These are phyloP conservation scores for Sporodiniella umbellata DNA, from an alignment of 371 early-diverging fungal species.

Conservation along the genomic window DNA sequence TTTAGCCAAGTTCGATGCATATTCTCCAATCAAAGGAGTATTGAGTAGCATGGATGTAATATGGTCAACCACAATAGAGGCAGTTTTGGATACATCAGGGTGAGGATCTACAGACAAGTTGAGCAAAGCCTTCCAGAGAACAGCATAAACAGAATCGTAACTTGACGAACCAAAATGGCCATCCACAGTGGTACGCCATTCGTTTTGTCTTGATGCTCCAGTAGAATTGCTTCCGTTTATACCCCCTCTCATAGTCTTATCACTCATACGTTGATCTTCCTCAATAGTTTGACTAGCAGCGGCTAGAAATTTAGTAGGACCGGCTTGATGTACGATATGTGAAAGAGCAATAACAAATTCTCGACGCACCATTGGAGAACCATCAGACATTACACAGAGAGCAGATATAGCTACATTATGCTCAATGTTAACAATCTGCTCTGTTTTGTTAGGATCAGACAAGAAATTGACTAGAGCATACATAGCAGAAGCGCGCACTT, in stretches of 20 bases:
- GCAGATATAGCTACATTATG: slow-evolving; percentile 67
- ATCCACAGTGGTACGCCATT: slow-evolving; percentile 26
- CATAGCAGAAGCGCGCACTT: slow-evolving; percentile 84
- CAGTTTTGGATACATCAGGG: slow-evolving; percentile 64
- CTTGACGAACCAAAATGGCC: slow-evolving; percentile 39
- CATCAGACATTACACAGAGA: slow-evolving; percentile 68
- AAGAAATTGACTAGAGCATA: slow-evolving; percentile 78
- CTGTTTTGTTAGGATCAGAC: slow-evolving; percentile 69
- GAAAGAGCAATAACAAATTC: slow-evolving; percentile 78
- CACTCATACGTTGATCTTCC: slow-evolving; percentile 38
- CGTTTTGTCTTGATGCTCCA: slow-evolving; percentile 20
- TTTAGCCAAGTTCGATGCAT: slow-evolving; percentile 32
- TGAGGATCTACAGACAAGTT: slow-evolving; percentile 78
- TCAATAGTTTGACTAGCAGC: slow-evolving; percentile 69
- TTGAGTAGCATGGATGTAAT: slow-evolving; percentile 55
- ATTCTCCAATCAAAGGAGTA: slow-evolving; percentile 34
- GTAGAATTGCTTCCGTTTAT: slow-evolving; percentile 2
- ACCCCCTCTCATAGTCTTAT: slow-evolving; percentile 18
- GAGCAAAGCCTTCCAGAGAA: slow-evolving; percentile 77
- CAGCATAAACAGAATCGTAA: slow-evolving; percentile 57
- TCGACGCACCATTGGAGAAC: slow-evolving; percentile 77
- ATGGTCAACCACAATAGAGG: slow-evolving; percentile 69
- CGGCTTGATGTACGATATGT: slow-evolving; percentile 57
- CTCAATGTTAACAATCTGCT: slow-evolving; percentile 67
- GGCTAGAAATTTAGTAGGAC: slow-evolving; percentile 56